These are phyloP conservation scores for Penicillium sp. DNA, from an alignment of 2,329 filamentous ascomycete genomes.

Conservation along the genomic window DNA sequence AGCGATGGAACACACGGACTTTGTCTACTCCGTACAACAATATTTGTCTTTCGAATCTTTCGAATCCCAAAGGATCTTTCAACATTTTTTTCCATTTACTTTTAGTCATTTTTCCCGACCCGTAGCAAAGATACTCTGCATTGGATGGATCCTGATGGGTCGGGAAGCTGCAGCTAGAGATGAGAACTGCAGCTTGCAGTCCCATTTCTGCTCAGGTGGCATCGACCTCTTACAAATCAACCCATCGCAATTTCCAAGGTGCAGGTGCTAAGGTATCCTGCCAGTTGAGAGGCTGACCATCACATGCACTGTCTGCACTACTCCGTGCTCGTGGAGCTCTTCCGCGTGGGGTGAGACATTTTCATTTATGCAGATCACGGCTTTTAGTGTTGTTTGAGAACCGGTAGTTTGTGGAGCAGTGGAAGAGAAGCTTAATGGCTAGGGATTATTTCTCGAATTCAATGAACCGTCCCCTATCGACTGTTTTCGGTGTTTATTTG, in stretches of 20 bases:
- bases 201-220: not conserved
- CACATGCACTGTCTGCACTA: not conserved
- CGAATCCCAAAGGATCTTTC: not conserved
- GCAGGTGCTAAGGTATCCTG: not conserved
- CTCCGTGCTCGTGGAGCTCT: not conserved
- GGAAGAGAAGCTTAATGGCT: not conserved
- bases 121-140: not conserved
- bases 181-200: not conserved
- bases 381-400: constrained; percentile 13
- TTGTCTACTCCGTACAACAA: too few relatives aligned
- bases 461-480: not conserved
- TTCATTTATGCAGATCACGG: not conserved
- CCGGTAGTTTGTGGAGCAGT: constrained; percentile 18
- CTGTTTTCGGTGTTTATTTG: not conserved
- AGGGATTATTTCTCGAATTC: not conserved
- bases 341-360: constrained; percentile 10
- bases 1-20: not conserved
- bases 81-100: too few relatives aligned
- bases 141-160: not conserved
- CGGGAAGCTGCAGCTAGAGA: constrained; percentile 4
- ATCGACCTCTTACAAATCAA: not conserved
- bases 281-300: not conserved
- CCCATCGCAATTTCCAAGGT: not conserved
- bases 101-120: not conserved
- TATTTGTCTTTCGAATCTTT: not conserved